Evolutionary conservation across 169 alveolate species (phyloP).

Genomic region (Blepharisma undulans): DNA sequence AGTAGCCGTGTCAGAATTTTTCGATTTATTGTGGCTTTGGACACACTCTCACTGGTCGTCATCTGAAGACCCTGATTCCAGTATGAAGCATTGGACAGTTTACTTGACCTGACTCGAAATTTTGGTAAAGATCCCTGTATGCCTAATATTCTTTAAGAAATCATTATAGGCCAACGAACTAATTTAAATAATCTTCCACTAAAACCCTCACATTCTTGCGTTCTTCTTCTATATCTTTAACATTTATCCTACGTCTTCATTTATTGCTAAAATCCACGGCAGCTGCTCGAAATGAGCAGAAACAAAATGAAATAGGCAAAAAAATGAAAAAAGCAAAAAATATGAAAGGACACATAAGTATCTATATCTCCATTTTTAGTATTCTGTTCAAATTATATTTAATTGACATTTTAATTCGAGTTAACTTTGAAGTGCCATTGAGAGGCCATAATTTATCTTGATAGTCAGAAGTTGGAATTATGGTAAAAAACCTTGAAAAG

Average conservation of each 20-base stretch:
- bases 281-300: neutral
- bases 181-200: neutral
- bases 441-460: conserved; percentile 14
- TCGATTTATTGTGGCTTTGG: conserved; percentile 17
- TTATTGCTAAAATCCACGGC: neutral
- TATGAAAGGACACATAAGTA: neutral
- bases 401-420: neutral
- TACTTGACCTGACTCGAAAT: neutral
- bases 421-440: neutral
- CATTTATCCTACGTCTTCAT: neutral
- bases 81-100: neutral
- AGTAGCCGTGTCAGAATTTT: conserved; percentile 4
- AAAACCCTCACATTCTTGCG: neutral
- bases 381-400: neutral
- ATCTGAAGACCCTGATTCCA: neutral
- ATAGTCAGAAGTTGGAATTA: neutral
- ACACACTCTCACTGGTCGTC: neutral
- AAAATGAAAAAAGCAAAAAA: neutral
- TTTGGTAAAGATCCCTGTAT: neutral
- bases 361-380: neutral
- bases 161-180: neutral
- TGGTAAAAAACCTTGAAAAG: neutral
- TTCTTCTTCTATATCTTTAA: neutral
- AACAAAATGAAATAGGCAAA: neutral
- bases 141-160: neutral